Evolutionary conservation across 1,284 basidiomycete genomes (phyloP), one percentile per base, ranked within the genome.

Genomic region (Rhodotorula mucilaginosa): DNA sequence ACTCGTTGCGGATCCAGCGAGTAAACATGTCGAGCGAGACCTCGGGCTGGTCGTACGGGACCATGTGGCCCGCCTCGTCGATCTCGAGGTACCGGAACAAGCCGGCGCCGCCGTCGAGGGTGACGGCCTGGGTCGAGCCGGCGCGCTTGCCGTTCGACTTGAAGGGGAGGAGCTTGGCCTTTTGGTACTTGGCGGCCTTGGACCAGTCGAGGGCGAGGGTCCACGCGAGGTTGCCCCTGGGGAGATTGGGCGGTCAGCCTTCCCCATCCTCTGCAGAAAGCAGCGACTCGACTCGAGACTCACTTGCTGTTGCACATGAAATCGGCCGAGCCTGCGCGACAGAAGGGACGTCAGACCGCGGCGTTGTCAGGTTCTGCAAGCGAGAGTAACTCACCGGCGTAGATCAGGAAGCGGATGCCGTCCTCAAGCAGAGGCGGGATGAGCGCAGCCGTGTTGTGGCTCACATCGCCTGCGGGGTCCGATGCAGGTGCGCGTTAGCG

Each of bases 401-500:
- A 94, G 51, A 93, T 88, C 54, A 94, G 82, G 49, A 95, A 82
- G 68, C 90, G 83, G 63, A 94, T 84, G 57, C 90, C 90, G 70
- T 87, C 86, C 68, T 90, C 86, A 66, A 95, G 84, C 13, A 96
- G 83, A 58, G 88, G 87, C 21, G 90, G 88, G 18, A 96, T 84
- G 10, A 94, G 84, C 26, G 82, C 81, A 10, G 90, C 89, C 58
- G 88, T 87, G 81, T 93, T 89, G 80, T 89, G 89, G 19, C 73
- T 23, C 21, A 76, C 70, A 54, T 78, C 77, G n/a, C 78, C 26
- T 26, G 26, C 26, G 26, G 26, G 26, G 26, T 26, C 26, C 26
- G 26, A 26, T 26, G 26, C 26, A 26, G 26, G 26, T 26, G 26
- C 26, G 26, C 26, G 26, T 26, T 26, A 26, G 26, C 26, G 26